Percentiles rank a stretch among this genome's conserved stretches.
Conservation (phyloP, 2,329 filamentous ascomycete genomes). For the Monilinia fructigena region DNA sequence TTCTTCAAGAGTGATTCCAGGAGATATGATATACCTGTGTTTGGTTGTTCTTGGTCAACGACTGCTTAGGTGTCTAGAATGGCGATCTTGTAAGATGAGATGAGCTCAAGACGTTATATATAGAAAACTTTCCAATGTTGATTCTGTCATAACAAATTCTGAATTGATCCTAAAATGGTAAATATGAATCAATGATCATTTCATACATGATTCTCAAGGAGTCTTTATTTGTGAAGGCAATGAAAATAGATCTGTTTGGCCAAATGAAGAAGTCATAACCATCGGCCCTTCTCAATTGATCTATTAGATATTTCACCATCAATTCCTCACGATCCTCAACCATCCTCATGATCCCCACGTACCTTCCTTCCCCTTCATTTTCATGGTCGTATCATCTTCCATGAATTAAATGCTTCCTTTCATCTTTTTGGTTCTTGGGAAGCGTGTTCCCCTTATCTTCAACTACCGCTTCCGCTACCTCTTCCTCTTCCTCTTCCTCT, state of each 20-base stretch:
- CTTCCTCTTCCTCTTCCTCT: conserved; percentile 1
- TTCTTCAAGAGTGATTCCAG: not conserved
- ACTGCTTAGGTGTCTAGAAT: too few species aligned
- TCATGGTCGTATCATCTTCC: not conserved
- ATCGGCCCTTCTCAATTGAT: not conserved
- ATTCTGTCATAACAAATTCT: not conserved
- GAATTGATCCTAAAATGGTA: not conserved
- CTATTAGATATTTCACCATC: not conserved
- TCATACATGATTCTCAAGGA: not conserved
- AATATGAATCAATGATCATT: not conserved
- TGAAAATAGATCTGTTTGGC: not conserved
- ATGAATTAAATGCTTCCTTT: not conserved
- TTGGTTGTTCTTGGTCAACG: too few species aligned
- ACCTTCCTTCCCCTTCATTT: conserved; percentile 5
- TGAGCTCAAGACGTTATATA: not conserved
- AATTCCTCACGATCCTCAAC: not conserved
- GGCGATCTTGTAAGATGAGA: too few species aligned
- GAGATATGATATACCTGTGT: not conserved
- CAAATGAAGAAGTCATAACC: not conserved
- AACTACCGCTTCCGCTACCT: conserved; percentile 1
- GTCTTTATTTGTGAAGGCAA: too few species aligned
- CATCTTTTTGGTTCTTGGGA: not conserved
- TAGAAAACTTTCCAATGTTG: not conserved
- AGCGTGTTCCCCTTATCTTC: not conserved
- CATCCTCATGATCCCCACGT: not conserved